Evolutionary conservation across 208 protist genomes (phyloP), one percentile per base, ranked within the genome.

Genomic region (Leishmania arabica): DNA sequence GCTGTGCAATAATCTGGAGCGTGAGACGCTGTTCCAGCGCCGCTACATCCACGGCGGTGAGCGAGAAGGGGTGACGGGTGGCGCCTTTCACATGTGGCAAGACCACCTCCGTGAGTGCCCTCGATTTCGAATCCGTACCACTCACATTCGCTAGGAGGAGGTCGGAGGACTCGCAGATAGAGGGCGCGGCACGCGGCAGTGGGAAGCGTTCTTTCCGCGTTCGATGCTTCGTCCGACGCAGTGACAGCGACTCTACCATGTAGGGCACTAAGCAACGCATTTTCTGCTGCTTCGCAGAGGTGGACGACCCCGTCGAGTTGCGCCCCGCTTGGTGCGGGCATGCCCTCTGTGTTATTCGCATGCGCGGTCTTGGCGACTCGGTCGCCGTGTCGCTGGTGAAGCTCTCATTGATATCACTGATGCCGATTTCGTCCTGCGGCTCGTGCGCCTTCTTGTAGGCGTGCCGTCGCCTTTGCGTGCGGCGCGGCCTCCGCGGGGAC

Each of bases 1-100:
- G 79, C 75, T 95, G 87, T 24, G 53, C n/a, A 77, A 92, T 88
- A 47, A 94, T 82, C 34, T 86, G 69, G 9, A 71, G 78, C 19
- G 78, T 79, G 62, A 90, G 84, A 2, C 81, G 78, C 34, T 78
- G 77, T 72, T 90, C 84, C 49, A 92, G 17, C 24, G 80, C 73
- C 31, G 31, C 77, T 31, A 85, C 27, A 56, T 80, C 72, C 37
- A 70, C 66, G 21, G 49, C 24, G 53, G 40, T 51, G 47, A 40
- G 7, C 8, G 42, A 1, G 13, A 58, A 45, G 49, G 72, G 8
- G 66, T 58, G 56, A 2, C 19, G 53, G 51, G 79, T 56, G 31
- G 54, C 65, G 40, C n/a, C n/a, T 64, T 58, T 54, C 24, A 81
- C 53, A 3, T 56, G 66, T 56, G 80, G 80, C 75, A 77, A 15